phyloP scores from a whole-genome alignment of 257 asterid genomes.

The Salvia splendens region DNA sequence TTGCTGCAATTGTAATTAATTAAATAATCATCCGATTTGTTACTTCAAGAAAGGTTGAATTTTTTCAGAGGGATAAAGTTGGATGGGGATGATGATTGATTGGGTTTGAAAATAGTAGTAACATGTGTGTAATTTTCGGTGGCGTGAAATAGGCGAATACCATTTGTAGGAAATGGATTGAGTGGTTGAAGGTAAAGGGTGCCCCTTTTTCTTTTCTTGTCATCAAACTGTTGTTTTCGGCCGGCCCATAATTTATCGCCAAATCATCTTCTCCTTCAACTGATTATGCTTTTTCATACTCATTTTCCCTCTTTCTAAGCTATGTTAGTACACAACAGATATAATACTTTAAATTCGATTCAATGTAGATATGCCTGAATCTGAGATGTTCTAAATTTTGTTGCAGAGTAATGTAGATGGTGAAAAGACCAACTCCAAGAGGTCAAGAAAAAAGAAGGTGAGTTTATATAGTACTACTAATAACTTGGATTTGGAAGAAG shows the following conservation, averaged over 20 bases:
- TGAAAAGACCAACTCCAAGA: slow-evolving; percentile 48
- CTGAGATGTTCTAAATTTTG: slow-evolving; percentile 2
- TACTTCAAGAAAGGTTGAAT: slow-evolving; percentile 33
- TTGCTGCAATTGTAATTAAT: neutral
- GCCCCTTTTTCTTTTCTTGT: no score
- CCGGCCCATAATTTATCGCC: neutral
- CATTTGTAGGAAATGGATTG: slow-evolving; percentile 17
- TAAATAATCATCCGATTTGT: slow-evolving; percentile 26
- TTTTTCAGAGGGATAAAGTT: neutral
- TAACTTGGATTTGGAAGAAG: no score
- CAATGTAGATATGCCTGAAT: slow-evolving; percentile 6
- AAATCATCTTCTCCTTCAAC: slow-evolving; percentile 28
- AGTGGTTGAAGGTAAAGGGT: no score
- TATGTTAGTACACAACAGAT: no score
- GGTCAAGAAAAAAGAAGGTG: slow-evolving; percentile 68
- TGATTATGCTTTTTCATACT: neutral
- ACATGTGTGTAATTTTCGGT: no score
- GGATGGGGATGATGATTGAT: slow-evolving; percentile 1
- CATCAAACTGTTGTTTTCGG: no score
- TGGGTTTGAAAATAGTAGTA: slow-evolving; percentile 13
- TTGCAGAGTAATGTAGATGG: slow-evolving; percentile 37
- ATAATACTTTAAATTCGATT: neutral
- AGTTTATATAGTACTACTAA: neutral
- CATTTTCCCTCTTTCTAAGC: no score
- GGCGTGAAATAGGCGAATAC: neutral